Evolutionary conservation across 148 eudicot species (phyloP), one percentile per base, ranked within the genome.

Genomic region (Silene conica): DNA sequence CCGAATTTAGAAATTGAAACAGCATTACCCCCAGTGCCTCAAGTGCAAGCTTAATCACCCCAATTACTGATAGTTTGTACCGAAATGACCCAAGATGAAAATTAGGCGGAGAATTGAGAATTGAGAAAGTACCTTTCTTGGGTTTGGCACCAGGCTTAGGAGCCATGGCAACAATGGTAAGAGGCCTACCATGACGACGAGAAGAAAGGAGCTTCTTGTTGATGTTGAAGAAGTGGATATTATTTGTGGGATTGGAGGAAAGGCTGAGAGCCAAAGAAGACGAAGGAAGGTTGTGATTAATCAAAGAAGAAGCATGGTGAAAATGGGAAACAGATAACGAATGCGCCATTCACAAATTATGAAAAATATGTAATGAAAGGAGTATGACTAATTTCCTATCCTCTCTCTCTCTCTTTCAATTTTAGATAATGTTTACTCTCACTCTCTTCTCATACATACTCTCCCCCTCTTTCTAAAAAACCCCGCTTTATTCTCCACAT

Each of bases 121-220:
- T 57, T 57, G 9, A 57, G 19, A 19, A 6, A 45, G 21, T 74
- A 90, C 96, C 92, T 80, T 90, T 90, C 69, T 86, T 90, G 78
- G 92, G 54, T 80, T 88, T 90, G n/a, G 85, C 90, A 8, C 80
- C 88, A 28, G 96, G 89, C 69, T 90, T 90, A 8, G 92, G 96
- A 3, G 91, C 96, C 96, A 90, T 90, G 72, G 91, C 25, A 26
- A 83, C 85, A 69, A 90, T 52, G 21, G 92, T 81, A 20, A 87
- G 89, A 74, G 78, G 83, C 70, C 76, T 80, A 50, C 2, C 3
- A 14, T 77, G 82, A 14, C 78, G 82, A 14, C 71, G 26, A 23
- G 80, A 56, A 59, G 85, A 55, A 55, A 56, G 57, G 46, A 15
- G 58, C 72, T 54, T 69, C 19, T 19, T 63, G 66, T 20, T 60